Base-by-base conservation (phyloP, 768 basidiomycete species). In the Suillus lakei region DNA sequence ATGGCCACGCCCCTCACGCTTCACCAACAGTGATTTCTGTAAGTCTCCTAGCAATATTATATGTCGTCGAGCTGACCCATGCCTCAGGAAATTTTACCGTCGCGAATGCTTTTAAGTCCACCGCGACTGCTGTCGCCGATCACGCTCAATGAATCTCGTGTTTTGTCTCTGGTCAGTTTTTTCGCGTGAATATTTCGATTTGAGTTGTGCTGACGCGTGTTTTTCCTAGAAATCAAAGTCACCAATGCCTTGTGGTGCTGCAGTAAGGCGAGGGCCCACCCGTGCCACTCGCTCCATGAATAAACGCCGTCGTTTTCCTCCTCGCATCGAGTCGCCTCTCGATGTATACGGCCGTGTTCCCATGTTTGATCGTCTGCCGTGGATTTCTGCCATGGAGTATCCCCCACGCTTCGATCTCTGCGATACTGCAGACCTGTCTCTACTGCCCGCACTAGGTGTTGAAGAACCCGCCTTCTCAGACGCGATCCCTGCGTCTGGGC, bases 391-490 rank as follows among this genome's bases (percentile, higher is more conserved):
- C 9, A 77, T 91, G 59, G 86, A 91, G 60, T 65, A 76, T 60
- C 66, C 84, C 7, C 79, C 83, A 16, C 80, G 84, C 61, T 63
- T 79, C 69, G 78, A 81, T 70, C 77, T 77, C 21, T 81, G 81
- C 72, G 87, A 90, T 69, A 84, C 89, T 66, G 88, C 89, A 62
- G 89, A 91, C 76, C 84, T 90, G 51, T 90, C 89, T 2, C 85
- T 88, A 66, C 70, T 89, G n/a, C 80, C 81, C 30, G 67, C 76
- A 62, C 18, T 41, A 41, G 18, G 26, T 6, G 64, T 70, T 21
- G 75, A 74, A 63, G 68, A 73, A 62, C 65, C 68, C 46, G 60
- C 60, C 34, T 73, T 65, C 62, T 64, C 71, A 23, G 67, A 74
- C 58, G 59, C 67, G 39, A 63, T 61, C 38, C 75, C 74, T 32